These are phyloP conservation scores for Neocallimastix lanati DNA, from an alignment of 192 early-diverging fungal species.

Conservation along the genomic window DNA sequence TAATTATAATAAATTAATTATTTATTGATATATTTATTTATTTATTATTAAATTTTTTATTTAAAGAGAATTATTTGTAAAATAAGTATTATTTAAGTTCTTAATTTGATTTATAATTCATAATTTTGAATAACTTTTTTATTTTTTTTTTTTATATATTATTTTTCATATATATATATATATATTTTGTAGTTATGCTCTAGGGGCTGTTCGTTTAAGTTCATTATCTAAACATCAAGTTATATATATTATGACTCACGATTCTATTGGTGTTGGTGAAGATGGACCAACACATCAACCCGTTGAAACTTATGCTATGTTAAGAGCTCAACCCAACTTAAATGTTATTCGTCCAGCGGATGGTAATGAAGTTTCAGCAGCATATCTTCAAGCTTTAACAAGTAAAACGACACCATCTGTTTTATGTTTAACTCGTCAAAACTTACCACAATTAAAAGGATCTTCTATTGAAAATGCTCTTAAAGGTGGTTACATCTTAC, in stretches of 20 bases:
- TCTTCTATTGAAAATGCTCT: slow-evolving; percentile 59
- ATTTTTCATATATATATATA: no score
- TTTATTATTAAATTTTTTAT: no score
- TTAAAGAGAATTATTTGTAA: no score
- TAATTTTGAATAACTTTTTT: no score
- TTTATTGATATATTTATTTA: no score
- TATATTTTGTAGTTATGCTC: slow-evolving; percentile 38
- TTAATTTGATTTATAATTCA: no score
- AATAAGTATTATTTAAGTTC: no score
- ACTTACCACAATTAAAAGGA: slow-evolving; percentile 73
- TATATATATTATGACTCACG: slow-evolving; percentile 93
- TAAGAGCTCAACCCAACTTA: slow-evolving; percentile 80
- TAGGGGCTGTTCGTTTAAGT: slow-evolving; percentile 69
- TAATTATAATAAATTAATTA: slow-evolving; percentile 10
- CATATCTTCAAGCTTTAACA: slow-evolving; percentile 68
- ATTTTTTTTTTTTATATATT: no score
- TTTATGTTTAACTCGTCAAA: no score
- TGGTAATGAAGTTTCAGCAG: no score
- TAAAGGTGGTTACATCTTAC: slow-evolving; percentile 73
- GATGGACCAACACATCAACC: no score
- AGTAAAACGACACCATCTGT: slow-evolving; percentile 92
- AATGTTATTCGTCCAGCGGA: slow-evolving; percentile 95
- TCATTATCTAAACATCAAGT: slow-evolving; percentile 78
- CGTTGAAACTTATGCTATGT: slow-evolving; percentile 77
- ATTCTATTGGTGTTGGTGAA: no score